Base-by-base conservation (phyloP, 805 yeast genomes). In the Blastobotrys americana region DNA sequence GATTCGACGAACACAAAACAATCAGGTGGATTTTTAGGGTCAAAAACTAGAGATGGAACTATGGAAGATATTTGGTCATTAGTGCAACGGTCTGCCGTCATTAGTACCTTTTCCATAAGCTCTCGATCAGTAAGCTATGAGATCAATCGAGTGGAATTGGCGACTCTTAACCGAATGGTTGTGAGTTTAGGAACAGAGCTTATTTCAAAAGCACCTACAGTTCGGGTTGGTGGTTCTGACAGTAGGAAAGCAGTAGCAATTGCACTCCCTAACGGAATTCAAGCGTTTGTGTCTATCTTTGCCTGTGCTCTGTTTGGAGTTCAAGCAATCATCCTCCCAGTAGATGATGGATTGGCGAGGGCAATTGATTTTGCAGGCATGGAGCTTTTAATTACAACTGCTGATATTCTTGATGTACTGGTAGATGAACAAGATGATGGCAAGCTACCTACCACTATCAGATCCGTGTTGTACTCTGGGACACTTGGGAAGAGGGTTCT, bases 41-140 rank as follows among this genome's bases (percentile, higher is more conserved):
- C 81, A 59, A 75, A 74, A 50, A 58, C 82, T 18, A 69, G 95
- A 53, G 82, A 84, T 59, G 96, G 96, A 2, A 80, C 77, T 52
- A 59, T 86, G 46, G 72, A 75, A 49, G 96, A 86, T 65, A 58
- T 85, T 3, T 85, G 93, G 89, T 37, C 40, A 17, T 40, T 74
- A 70, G 54, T 55, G 15, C 22, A 28, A 19, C 20, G 21, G 27
- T 17, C 35, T 3, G 15, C 27, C 10, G 31, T 8, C 8, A 39
- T 27, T 16, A 22, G 37, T 13, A 16, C 16, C 18, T 36, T 23
- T 15, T 15, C 34, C 27, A 17, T 28, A 18, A 36, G 35, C 6
- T 15, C 25, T 18, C 17, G 33, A 19, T 20, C 25, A 6, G 37
- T 16, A n/a, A 4, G 25, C 18, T 17, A 43, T 48, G 34, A 49